Percentiles rank a stretch among this genome's conserved stretches.
phyloP scores from a whole-genome alignment of 2,329 filamentous ascomycete species.

The Neopestalotiopsis rosae region DNA sequence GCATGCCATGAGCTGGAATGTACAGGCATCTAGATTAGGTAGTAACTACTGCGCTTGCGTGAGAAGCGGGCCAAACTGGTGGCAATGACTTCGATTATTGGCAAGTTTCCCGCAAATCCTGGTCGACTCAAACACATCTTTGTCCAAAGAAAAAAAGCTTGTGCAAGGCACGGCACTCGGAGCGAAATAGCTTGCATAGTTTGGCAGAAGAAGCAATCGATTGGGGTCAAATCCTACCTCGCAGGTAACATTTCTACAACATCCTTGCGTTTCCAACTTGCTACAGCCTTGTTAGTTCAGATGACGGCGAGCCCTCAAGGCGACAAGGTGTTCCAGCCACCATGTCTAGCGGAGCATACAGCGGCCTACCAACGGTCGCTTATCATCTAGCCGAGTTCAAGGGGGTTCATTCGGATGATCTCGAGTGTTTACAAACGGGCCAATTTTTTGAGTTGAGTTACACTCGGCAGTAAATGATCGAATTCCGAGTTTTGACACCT shows the following conservation, averaged over 20 bases:
- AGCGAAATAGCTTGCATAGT: neutral
- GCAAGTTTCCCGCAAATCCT: neutral
- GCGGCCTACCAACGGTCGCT: neutral
- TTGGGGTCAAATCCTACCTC: neutral
- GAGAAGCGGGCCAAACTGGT: neutral
- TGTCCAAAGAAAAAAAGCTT: neutral
- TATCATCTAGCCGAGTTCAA: neutral
- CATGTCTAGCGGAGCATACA: neutral
- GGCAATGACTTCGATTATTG: neutral
- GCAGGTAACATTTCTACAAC: neutral
- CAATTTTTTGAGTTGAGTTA: slow-evolving; percentile 1
- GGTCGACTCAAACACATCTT: neutral
- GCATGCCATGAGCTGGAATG: too few species aligned
- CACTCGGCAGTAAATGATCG: neutral
- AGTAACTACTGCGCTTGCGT: too few species aligned
- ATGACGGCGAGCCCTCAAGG: too few species aligned
- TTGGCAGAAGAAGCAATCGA: neutral
- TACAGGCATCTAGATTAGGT: too few species aligned
- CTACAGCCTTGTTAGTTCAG: neutral
- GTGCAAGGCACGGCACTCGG: neutral
- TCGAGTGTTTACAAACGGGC: neutral
- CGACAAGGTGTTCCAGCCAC: neutral
- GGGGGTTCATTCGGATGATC: neutral
- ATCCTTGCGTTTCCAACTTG: neutral
- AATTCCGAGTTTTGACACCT: neutral